Conservation (phyloP, 768 basidiomycete genomes). For the Boletus barrowsii region DNA sequence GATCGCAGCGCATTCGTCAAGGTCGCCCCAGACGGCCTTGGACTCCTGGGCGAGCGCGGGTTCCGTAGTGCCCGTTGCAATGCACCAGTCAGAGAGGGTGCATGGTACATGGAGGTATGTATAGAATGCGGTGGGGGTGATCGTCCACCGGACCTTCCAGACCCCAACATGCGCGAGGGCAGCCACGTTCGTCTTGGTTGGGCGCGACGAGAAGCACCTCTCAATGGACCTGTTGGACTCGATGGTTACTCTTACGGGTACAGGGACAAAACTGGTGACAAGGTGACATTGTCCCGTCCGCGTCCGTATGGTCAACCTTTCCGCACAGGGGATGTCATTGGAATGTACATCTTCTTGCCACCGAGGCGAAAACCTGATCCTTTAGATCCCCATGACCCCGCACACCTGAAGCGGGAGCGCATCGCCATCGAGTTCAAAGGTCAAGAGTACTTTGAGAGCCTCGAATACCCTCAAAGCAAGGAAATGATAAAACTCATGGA, state of each 20-base stretch:
- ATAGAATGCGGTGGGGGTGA: constrained; percentile 74
- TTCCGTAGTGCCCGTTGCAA: constrained; percentile 90
- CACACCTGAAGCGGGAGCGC: constrained; percentile 81
- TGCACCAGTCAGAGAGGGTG: constrained; percentile 83
- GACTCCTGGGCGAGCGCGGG: constrained; percentile 79
- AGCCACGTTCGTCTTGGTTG: constrained; percentile 89
- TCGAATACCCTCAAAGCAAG: constrained; percentile 84
- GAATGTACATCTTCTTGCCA: constrained; percentile 91
- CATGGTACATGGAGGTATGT: constrained; percentile 92
- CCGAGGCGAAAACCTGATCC: constrained; percentile 53
- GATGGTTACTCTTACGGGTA: constrained; percentile 93
- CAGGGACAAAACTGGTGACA: constrained; percentile 91
- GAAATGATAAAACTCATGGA: constrained; percentile 93
- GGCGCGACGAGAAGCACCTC: constrained; percentile 87
- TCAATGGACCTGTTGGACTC: constrained; percentile 89
- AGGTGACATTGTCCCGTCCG: constrained; percentile 79
- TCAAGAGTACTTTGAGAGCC: constrained; percentile 94
- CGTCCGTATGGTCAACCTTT: constrained; percentile 74
- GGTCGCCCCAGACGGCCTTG: constrained; percentile 74
- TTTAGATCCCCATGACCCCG: constrained; percentile 74
- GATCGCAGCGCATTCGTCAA: constrained; percentile 81
- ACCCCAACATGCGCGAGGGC: constrained; percentile 54
- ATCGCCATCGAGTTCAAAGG: constrained; percentile 94
- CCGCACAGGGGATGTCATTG: constrained; percentile 82
- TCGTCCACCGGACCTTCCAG: constrained; percentile 36